These are phyloP conservation scores for Microcos paniculata DNA, from an alignment of 345 rosid species.

Conservation along the genomic window DNA sequence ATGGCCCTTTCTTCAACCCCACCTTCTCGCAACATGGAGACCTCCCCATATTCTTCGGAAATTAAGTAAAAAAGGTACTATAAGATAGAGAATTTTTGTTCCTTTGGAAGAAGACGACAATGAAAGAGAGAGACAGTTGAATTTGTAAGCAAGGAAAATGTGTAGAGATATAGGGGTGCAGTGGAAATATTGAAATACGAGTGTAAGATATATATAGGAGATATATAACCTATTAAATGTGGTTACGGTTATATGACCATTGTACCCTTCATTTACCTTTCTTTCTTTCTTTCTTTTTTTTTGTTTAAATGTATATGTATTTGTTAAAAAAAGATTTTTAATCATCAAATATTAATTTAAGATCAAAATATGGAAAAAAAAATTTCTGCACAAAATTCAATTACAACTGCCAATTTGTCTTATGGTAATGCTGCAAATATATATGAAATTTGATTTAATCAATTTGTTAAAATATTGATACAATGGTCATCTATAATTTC, in stretches of 20 bases:
- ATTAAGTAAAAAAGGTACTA: neutral
- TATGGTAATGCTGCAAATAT: no score
- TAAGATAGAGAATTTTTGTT: neutral
- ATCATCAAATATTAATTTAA: no score
- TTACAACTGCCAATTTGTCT: no score
- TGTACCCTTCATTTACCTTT: neutral
- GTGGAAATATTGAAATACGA: constrained; percentile 8
- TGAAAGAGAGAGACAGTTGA: neutral
- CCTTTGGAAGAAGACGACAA: neutral
- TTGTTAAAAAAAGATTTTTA: no score
- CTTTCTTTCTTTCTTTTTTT: no score
- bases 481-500: no score
- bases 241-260: neutral
- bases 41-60: constrained; percentile 29
- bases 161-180: neutral
- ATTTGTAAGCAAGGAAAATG: neutral
- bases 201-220: neutral
- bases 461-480: no score
- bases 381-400: no score
- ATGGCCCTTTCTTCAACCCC: constrained; percentile 63
- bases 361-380: no score
- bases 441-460: no score
- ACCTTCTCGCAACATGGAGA: constrained; percentile 48
- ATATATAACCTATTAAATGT: no score
- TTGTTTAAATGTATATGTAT: no score